Evolutionary conservation across 2,329 filamentous ascomycete genomes (phyloP), one percentile per base, ranked within the genome.

Genomic region (Trichoderma pleuroti): DNA sequence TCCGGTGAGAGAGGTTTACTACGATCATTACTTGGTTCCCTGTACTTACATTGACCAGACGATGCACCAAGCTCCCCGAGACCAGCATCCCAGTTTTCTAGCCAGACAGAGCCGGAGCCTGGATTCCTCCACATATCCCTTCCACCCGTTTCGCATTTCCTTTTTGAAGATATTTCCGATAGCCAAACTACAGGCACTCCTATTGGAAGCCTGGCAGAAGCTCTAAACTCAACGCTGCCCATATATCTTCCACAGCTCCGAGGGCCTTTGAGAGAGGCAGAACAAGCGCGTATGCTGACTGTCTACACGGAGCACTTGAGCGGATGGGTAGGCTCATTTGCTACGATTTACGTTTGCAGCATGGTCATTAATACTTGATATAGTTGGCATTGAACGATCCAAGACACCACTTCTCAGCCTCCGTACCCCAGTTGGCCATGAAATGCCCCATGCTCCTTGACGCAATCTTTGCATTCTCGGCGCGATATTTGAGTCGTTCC

Each of bases 361-460:
- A 42, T n/a, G 32, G 21, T 9, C 10, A 18, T 18, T 36, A 30
- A 26, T n/a, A 21, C 12, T 5, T 18, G 32, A 18, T 16, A 24
- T 8, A 70, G 68, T 39, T 70, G 21, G 68, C 52, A 12, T 30
- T 70, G 34, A 70, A 64, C 24, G 68, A 70, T 59, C 68, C 68
- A 10, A 54, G 62, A 26, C 62, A 56, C 24, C 68, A 70, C 49
- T 70, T 70, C 39, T 54, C 68, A 6, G 60, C 60, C 9, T 63
- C 46, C 16, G 62, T 70, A 16, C 68, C 68, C 30, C 68, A 70
- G 11, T 21, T 70, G 21, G 68, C 68, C 26, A 70, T 70, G 60
- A 64, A 52, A 57, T 70, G 68, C 9, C 68, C 68, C 21, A 70
- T 70, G 68, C 62, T 70, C 18, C 68, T 66, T 14, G 62, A 70